Base-by-base conservation (phyloP, 345 rosid species). In the Durio zibethinus region DNA sequence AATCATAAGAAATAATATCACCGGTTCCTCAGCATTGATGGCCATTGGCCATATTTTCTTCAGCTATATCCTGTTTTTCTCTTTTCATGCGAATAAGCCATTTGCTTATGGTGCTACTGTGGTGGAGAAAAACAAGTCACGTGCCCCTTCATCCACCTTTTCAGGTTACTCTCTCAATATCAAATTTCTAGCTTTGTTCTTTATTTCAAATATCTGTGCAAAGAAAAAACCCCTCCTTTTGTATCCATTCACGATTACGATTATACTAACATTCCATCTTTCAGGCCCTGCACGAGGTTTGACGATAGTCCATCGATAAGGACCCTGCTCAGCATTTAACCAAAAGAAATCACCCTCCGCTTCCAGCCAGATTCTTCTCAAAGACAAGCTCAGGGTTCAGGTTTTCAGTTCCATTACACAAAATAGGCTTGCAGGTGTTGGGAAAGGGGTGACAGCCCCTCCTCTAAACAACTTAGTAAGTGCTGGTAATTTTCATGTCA, bases 311-410 rank as follows among this genome's bases (percentile, higher is more conserved):
- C 50, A 64, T 53, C 25, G 18, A 25, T 14, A 71, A 56, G 85
- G 81, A 74, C 65, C 72, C 47, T 54, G 80, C 60, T 63, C 75
- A 16, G 75, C 77, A 45, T 43, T 48, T 56, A 69, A 42, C 20
- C 75, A 10, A 15, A 50, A 27, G 35, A 66, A 60, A 23, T 21
- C 64, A 63, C 15, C 47, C 25, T 12, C 62, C 7, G 4, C 2
- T 14, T 33, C 64, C 36, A 64, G 45, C 2, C 57, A 73, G 47
- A 27, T 76, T 48, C 74, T 72, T 48, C 56, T 20, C n/a, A 47
- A 56, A 60, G 82, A 79, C 69, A 65, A 76, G 73, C 62, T 0
- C 61, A 79, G 72, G 75, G 80, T 50, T 47, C 42, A 47, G 25
- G 61, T 21, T 20, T 9, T 65, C 54, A 35, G 72, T 45, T 47